Base-by-base conservation (phyloP, 306 rosid genomes). In the Castanospermum australe region DNA sequence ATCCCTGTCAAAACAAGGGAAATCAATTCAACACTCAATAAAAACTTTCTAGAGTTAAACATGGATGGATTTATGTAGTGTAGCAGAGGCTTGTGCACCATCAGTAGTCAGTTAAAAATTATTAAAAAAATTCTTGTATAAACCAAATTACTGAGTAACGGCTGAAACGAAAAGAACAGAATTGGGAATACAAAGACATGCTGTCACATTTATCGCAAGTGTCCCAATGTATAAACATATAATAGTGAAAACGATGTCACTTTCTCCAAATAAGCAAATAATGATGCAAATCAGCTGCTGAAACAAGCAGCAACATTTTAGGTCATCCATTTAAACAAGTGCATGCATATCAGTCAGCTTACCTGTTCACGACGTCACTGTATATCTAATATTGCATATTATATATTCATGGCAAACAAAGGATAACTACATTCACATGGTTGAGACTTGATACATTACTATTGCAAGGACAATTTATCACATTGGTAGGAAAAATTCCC, bases 1-100 rank as follows among this genome's bases (percentile, higher is more conserved):
- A 89, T 57, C 85, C 89, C 93, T 91, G 75, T 73, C 54, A 69
- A 50, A 82, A 3, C 35, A 81, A 63, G 71, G 66, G 22, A 32
- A 30, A 17, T 47, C 9, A 48, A 28, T 57, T 44, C 7, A 8
- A 10, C 57, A 63, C 20, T 48, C 9, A 10, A 15, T 42, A 32
- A 38, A 42, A 61, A 11, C 2, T 24, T 61, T 44, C 24, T 44
- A 75, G 41, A 38, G 7, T 20, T 14, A 15, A 73, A 41, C 38
- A 71, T 71, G 21, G 17, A 51, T 52, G 35, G 42, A 33, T 54
- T 72, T 72, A 44, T 14, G 51, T 8, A 24, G 52, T 33, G 35
- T 12, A 12, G 4, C 22, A 38, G 4, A 17, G 12, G 56, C 57
- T 41, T 41, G 30, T 73, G 36, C 36, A 33, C 33, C 54, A 25